These are phyloP conservation scores for Ricinus communis DNA, from an alignment of 345 rosid species.

Conservation along the genomic window DNA sequence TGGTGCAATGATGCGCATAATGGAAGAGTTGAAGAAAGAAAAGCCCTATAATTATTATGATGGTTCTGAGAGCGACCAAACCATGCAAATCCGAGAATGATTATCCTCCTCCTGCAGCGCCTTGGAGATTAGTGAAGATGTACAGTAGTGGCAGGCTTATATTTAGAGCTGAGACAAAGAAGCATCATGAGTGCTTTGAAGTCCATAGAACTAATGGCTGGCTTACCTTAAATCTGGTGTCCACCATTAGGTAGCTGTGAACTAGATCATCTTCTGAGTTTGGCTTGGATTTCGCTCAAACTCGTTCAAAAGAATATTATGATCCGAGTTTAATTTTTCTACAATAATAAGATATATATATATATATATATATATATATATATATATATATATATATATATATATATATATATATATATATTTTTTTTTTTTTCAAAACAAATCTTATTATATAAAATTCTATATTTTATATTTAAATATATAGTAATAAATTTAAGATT, in stretches of 20 bases:
- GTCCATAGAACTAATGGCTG: slow-evolving; percentile 36
- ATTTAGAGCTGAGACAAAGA: slow-evolving; percentile 37
- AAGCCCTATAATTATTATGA: not conserved
- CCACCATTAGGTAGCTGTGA: not conserved
- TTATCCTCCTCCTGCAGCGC: slow-evolving; percentile 10
- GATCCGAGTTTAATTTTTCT: too few relatives aligned
- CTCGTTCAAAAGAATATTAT: too few relatives aligned
- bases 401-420: too few relatives aligned
- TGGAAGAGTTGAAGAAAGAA: not conserved
- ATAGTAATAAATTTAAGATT: too few relatives aligned
- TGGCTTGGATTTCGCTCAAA: too few relatives aligned
- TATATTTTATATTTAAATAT: too few relatives aligned
- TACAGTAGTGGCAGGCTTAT: slow-evolving; percentile 40
- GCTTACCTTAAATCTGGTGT: slow-evolving; percentile 36
- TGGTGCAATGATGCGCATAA: not conserved
- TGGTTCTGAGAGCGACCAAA: not conserved
- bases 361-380: too few relatives aligned
- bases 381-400: too few relatives aligned
- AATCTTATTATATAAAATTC: too few relatives aligned
- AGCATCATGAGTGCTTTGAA: slow-evolving; percentile 40
- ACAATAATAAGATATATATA: too few relatives aligned
- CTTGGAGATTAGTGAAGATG: slow-evolving; percentile 35
- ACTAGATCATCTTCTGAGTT: not conserved
- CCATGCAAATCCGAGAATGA: not conserved
- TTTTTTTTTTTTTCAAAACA: too few relatives aligned